A percentile compares a stretch with the other conserved stretches of the same genome.
phyloP scores from a whole-genome alignment of 495 filamentous ascomycete species.

The Trichocladium uniseriatum region DNA sequence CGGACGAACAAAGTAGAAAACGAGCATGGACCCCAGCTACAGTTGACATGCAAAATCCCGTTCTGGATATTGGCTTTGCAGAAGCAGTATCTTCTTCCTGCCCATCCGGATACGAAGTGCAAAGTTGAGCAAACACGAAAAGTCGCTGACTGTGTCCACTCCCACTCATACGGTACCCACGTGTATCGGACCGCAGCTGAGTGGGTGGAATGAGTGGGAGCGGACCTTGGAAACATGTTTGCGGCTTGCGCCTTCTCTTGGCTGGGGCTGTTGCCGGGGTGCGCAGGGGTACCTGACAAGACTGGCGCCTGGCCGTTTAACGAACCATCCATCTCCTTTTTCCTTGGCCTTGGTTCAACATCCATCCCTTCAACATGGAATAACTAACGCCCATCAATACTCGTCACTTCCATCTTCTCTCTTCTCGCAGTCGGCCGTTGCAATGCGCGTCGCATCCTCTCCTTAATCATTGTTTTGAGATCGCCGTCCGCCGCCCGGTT shows the following conservation, averaged over 20 bases:
- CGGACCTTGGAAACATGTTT: too few relatives aligned
- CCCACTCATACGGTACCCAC: neutral
- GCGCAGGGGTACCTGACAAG: neutral
- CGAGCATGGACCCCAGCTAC: neutral
- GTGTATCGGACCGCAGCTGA: slow-evolving; percentile 11
- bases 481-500: neutral
- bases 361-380: slow-evolving; percentile 5
- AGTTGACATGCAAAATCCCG: neutral
- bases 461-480: slow-evolving; percentile 20
- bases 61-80: neutral
- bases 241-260: neutral
- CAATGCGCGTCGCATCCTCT: slow-evolving; percentile 20
- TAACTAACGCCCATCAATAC: neutral
- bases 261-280: neutral
- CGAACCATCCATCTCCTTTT: neutral
- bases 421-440: slow-evolving; percentile 7
- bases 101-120: too few relatives aligned
- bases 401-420: neutral
- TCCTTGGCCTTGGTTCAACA: neutral
- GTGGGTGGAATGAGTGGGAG: slow-evolving; percentile 15
- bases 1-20: neutral
- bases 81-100: too few relatives aligned
- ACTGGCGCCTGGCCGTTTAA: neutral
- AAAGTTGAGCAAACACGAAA: too few relatives aligned
- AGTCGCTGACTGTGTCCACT: neutral